Evolutionary conservation across 257 asterid genomes (phyloP), one percentile per base, ranked within the genome.

Genomic region (Pogostemon cablin): DNA sequence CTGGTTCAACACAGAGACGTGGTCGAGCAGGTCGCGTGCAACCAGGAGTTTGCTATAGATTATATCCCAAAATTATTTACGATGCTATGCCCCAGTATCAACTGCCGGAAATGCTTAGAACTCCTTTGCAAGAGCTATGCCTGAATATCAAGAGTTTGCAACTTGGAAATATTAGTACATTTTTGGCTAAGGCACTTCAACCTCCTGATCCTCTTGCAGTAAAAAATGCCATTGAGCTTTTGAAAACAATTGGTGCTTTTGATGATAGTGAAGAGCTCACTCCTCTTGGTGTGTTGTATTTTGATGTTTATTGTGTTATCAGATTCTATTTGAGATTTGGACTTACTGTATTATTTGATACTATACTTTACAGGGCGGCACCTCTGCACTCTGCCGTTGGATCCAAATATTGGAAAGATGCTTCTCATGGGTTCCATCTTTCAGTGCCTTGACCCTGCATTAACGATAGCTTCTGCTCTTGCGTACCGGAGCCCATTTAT

Each of bases 11-110:
- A 73, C 85, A 93, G 99, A 89, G 99, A 71, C 97, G 97, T 58
- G 99, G 99, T 65, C 96, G 99, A 67, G 99, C 99, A 0, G 97
- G 97, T 53, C 99, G 97, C 75, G 97, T 93, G 68, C 93, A 88
- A 77, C 96, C 99, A 70, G 99, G 99, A 60, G 89, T 91, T 75
- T 93, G 99, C 83, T 93, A 87, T 71, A 80, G 99, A 71, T 73
- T 93, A 69, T 93, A 85, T 74, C 99, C 97, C 15, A 91, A 85
- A 83, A 73, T 93, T 61, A 85, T 93, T 55, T 72, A 87, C 48
- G 99, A 91, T 69, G 95, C 90, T 61, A 93, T 93, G 97, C 91
- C 83, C 35, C 91, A 87, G 73, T 93, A 93, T 82, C 97, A 89
- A 70, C 86, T 85, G 67, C 99, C 99, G 65, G 99, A 93, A 85